Base-by-base conservation (phyloP, 2,329 filamentous ascomycete species). In the Penicillium sp. region DNA sequence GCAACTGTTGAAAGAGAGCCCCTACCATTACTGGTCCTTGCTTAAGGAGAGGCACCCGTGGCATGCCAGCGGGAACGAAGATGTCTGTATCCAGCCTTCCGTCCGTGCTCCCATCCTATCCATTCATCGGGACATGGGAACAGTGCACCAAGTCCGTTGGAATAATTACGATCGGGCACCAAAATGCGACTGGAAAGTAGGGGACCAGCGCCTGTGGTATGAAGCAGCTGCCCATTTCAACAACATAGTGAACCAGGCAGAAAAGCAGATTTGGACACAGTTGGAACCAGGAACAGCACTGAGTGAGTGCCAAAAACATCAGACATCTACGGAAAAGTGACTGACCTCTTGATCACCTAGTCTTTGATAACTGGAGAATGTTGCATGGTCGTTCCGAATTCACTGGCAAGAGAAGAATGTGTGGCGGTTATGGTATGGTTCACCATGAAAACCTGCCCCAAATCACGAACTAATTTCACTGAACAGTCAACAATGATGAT, bases 361-460 rank as follows among this genome's bases (percentile, higher is more conserved):
- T 97, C 32, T 96, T 98, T 64, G 87, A 98, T 62, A 97, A 98
- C 59, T 96, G 91, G 89, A 79, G 93, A 43, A 85, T 96, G 21
- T 70, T 97, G 53, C 93, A 98, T 65, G 93, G 91, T 1, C 76
- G 93, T 54, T 82, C 82, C 36, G 79, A 79, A 0, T 98, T 97
- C 58, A 84, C 82, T 4, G 93, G 93, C 1, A 81, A 85, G 59
- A 76, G 93, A 51, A 81, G 90, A 51, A 86, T 98, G 59, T 96
- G 90, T 64, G 93, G 93, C 44, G 91, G 80, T 7, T 97, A 97
- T 58, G 84, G 87, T 89, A 71, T 8, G 27, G 7, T 29, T 29
- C 3, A 4, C 11, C n/a, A 14, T 20, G 4, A 16, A 19, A 15
- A 23, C 1, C n/a, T 9, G 4, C 16, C 23, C 4, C n/a, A n/a